Base-by-base conservation (phyloP, 768 basidiomycete genomes). In the Lentinula lateritia region DNA sequence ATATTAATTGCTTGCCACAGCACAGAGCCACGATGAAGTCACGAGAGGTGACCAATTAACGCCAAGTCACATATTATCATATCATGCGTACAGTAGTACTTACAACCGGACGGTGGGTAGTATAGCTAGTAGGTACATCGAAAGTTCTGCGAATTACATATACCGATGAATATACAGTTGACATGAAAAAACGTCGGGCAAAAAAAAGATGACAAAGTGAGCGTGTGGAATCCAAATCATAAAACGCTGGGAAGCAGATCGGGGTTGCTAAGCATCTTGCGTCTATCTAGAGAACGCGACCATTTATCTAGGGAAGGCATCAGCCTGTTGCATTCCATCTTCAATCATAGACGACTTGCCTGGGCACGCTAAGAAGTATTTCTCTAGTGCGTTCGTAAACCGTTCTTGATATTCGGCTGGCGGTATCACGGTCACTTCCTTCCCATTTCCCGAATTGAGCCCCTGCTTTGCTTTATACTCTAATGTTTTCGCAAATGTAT, bases 401-500 rank as follows among this genome's bases (percentile, higher is more conserved):
- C 91, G 81, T 45, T 90, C 86, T 56, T 88, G 84, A 68, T 93
- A 93, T 69, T 92, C 90, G 3, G 82, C 76, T 2, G 91, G 91
- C 0, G 91, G 91, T 45, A 93, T 79, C 13, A 93, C 88, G 0
- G 91, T 93, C 8, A 90, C 84, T 38, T 92, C 87, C 64, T 90
- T 87, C 2, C 83, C 84, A 39, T 62, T 63, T 34, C 66, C 63
- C 4, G 84, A 75, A 50, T 85, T 85, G 12, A 93, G 76, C 5
- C 84, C 86, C 48, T 90, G 86, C 71, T 94, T 94, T 8, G 90
- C 90, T 69, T 91, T 89, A 72, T 91, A 91, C 71, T 94, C 92
- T 6, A 94, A 75, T 0, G 90, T 92, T 72, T 93, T 94, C 2
- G 90, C 91, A 64, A 93, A 88, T 0, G 89, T 91, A 71, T 89